Percentiles rank a stretch among this genome's conserved stretches.
Conservation (phyloP, 306 rosid species). For the Quercus agrifolia region DNA sequence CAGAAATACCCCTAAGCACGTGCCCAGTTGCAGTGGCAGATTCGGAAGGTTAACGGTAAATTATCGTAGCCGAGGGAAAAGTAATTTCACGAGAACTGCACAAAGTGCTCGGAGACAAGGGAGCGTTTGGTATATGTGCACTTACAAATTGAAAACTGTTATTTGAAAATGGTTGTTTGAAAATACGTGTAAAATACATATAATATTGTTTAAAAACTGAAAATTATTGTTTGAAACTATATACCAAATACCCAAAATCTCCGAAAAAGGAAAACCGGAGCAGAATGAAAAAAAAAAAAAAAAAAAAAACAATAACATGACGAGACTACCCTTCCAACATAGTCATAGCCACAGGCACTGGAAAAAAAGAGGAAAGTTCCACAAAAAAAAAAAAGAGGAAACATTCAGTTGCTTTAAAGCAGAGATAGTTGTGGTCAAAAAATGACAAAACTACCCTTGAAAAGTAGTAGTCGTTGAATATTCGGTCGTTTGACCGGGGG, state of each 20-base stretch:
- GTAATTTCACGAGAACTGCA: not conserved
- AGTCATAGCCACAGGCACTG: too few relatives aligned
- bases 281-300: too few relatives aligned
- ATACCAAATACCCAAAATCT: too few relatives aligned
- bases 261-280: not conserved
- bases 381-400: not conserved
- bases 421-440: not conserved
- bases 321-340: too few relatives aligned
- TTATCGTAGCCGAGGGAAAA: not conserved
- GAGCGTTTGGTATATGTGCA: too few relatives aligned
- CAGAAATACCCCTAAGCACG: too few relatives aligned
- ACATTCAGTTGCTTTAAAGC: slow-evolving; percentile 25
- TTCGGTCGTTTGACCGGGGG: not conserved
- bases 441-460: slow-evolving; percentile 15
- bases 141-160: too few relatives aligned
- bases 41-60: not conserved
- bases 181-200: rapidly evolving
- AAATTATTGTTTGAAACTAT: too few relatives aligned
- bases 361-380: not conserved
- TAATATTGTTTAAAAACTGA: not conserved
- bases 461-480: not conserved
- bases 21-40: not conserved
- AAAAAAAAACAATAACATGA: too few relatives aligned
- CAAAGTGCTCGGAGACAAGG: not conserved
- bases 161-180: too few relatives aligned